These are phyloP conservation scores for Cyberlindnera xylosilytica DNA, from an alignment of 805 yeast genomes.

Conservation along the genomic window DNA sequence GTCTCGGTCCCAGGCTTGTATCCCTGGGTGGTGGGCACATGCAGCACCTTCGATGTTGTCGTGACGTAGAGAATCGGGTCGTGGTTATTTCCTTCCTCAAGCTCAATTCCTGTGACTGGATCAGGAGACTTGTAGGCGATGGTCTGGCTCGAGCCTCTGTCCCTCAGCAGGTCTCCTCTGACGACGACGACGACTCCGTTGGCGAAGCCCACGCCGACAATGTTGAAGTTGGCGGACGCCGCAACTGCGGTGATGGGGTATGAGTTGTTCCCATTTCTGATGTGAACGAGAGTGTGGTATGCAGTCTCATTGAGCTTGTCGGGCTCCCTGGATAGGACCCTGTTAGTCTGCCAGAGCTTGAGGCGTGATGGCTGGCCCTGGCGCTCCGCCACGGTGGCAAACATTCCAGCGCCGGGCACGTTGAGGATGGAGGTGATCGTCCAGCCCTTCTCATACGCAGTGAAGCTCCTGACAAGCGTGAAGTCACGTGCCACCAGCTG, in stretches of 20 bases:
- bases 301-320: conserved; percentile 33
- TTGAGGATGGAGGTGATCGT: conserved; percentile 55
- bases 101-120: conserved; percentile 76
- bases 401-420: conserved; percentile 44
- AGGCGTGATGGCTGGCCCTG: conserved; percentile 68
- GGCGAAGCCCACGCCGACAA: conserved; percentile 74
- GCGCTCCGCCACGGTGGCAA: conserved; percentile 72
- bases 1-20: conserved; percentile 62
- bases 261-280: conserved; percentile 71
- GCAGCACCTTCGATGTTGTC: conserved; percentile 67
- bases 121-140: conserved; percentile 65
- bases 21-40: conserved; percentile 75
- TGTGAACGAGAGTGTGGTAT: conserved; percentile 59
- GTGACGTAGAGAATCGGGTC: conserved; percentile 61
- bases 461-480: conserved; percentile 45
- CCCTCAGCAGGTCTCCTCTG: conserved; percentile 85
- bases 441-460: conserved; percentile 65
- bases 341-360: conserved; percentile 70
- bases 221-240: conserved; percentile 51
- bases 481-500: conserved; percentile 55
- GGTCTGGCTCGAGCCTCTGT: conserved; percentile 87
- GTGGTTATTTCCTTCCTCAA: conserved; percentile 41
- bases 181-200: conserved; percentile 80
- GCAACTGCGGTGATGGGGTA: conserved; percentile 73
- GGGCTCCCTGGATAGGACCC: conserved; percentile 32